Evolutionary conservation across 208 protist genomes (phyloP).

Genomic region (Lotmaria passim): DNA sequence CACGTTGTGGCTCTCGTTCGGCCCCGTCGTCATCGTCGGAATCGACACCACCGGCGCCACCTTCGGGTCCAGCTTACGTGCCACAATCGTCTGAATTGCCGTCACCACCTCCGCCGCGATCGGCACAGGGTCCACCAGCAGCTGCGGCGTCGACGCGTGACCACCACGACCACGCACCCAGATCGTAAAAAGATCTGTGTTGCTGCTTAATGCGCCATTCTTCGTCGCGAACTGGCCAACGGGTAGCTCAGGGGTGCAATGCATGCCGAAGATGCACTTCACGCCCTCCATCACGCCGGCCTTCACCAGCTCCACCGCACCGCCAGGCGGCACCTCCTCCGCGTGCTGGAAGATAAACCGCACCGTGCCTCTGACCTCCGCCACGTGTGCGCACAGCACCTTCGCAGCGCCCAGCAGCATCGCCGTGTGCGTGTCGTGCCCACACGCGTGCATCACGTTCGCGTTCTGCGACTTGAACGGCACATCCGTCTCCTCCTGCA

Average conservation of each 20-base stretch:
- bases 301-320: slow-evolving; percentile 54
- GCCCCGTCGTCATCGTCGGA: slow-evolving; percentile 48
- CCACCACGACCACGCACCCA: slow-evolving; percentile 54
- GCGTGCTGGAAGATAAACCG: slow-evolving; percentile 79
- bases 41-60: slow-evolving; percentile 57
- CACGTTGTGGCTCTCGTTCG: slow-evolving; percentile 66
- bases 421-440: slow-evolving; percentile 68
- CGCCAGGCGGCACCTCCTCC: slow-evolving; percentile 60
- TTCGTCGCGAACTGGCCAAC: slow-evolving; percentile 30
- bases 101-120: slow-evolving; percentile 53
- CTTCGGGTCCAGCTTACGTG: slow-evolving; percentile 48
- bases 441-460: slow-evolving; percentile 74
- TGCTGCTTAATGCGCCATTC: slow-evolving; percentile 31
- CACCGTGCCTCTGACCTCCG: slow-evolving; percentile 60
- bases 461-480: slow-evolving; percentile 52
- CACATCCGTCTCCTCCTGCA: slow-evolving; percentile 68
- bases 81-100: slow-evolving; percentile 60
- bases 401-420: slow-evolving; percentile 71
- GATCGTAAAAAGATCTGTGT: slow-evolving; percentile 44
- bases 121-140: slow-evolving; percentile 62
- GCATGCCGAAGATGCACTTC: slow-evolving; percentile 54
- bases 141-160: slow-evolving; percentile 64
- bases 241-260: slow-evolving; percentile 33
- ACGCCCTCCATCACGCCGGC: slow-evolving; percentile 57
- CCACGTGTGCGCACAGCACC: slow-evolving; percentile 51